Percentiles rank a stretch among this genome's conserved stretches.
Conservation (phyloP, 768 basidiomycete species). For the Termitomyces sp. region DNA sequence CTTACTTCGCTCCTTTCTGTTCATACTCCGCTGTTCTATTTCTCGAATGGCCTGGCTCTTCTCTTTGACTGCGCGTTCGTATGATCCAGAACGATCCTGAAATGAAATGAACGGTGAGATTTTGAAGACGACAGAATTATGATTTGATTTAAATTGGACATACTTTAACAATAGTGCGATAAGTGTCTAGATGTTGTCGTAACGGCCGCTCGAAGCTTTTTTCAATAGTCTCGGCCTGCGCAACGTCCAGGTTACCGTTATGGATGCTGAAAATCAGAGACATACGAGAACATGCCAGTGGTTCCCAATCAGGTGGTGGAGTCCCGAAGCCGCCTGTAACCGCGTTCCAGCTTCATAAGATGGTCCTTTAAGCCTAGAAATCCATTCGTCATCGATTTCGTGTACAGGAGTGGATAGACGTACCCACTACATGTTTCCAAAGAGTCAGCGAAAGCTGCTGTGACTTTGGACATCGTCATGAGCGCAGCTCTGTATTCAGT, state of each 20-base stretch:
- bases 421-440: slow-evolving; percentile 83
- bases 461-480: slow-evolving; percentile 76
- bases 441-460: slow-evolving; percentile 82
- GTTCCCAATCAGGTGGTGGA: slow-evolving; percentile 90
- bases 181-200: slow-evolving; percentile 78
- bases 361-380: slow-evolving; percentile 67
- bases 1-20: slow-evolving; percentile 81
- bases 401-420: slow-evolving; percentile 19
- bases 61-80: slow-evolving; percentile 78
- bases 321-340: slow-evolving; percentile 80
- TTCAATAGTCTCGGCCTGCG: slow-evolving; percentile 79
- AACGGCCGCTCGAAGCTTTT: slow-evolving; percentile 88
- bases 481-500: slow-evolving; percentile 80
- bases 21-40: slow-evolving; percentile 83
- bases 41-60: slow-evolving; percentile 82
- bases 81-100: slow-evolving; percentile 80
- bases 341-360: slow-evolving; percentile 77
- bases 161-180: slow-evolving; percentile 70
- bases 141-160: slow-evolving; percentile 11
- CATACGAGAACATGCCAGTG: slow-evolving; percentile 89
- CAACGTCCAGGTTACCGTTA: slow-evolving; percentile 2
- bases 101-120: background rate
- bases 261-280: slow-evolving; percentile 11
- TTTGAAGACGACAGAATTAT: background rate
- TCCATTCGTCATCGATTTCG: slow-evolving; percentile 1